phyloP scores from a whole-genome alignment of 73 alveolate species.

The Tetrahymena malaccensis region DNA sequence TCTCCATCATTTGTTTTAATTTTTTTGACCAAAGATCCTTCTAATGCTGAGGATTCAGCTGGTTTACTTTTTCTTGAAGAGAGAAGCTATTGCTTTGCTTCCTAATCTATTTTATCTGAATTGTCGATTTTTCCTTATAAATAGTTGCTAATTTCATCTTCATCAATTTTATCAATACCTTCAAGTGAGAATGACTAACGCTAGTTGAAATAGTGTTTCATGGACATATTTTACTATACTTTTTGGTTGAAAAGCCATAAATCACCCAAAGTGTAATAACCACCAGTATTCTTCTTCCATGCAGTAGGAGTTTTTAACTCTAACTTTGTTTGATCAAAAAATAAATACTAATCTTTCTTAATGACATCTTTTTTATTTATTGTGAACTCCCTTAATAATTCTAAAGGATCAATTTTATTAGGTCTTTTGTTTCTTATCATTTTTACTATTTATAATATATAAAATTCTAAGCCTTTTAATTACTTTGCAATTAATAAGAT shows the following conservation, averaged over 20 bases:
- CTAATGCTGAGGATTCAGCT: slow-evolving; percentile 22
- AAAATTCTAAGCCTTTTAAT: background rate
- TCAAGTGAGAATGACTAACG: slow-evolving; percentile 34
- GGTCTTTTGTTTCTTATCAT: slow-evolving; percentile 15
- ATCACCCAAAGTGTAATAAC: slow-evolving; percentile 49
- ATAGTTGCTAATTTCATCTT: slow-evolving; percentile 50
- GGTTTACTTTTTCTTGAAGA: slow-evolving; percentile 44
- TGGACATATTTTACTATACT: slow-evolving; percentile 5
- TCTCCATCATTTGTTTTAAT: slow-evolving; percentile 37
- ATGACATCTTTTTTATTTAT: slow-evolving; percentile 29
- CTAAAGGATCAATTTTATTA: slow-evolving; percentile 44
- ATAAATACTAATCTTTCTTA: slow-evolving; percentile 40
- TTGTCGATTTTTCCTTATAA: slow-evolving; percentile 45
- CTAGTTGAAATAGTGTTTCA: slow-evolving; percentile 37
- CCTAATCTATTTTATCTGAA: slow-evolving; percentile 50
- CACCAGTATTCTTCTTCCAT: slow-evolving; percentile 6
- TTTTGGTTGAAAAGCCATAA: slow-evolving; percentile 49
- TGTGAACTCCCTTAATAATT: slow-evolving; percentile 23
- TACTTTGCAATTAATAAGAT: background rate
- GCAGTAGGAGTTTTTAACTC: slow-evolving; percentile 51
- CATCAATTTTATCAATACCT: slow-evolving; percentile 24
- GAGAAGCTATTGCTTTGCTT: slow-evolving; percentile 39
- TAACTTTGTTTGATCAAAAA: slow-evolving; percentile 48
- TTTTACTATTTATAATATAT: background rate
- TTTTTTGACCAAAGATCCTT: slow-evolving; percentile 3